A percentile compares a stretch with the other conserved stretches of the same genome.
These are phyloP conservation scores for Lichtheimia hyalospora DNA, from an alignment of 371 early-diverging fungal genomes.

Conservation along the genomic window DNA sequence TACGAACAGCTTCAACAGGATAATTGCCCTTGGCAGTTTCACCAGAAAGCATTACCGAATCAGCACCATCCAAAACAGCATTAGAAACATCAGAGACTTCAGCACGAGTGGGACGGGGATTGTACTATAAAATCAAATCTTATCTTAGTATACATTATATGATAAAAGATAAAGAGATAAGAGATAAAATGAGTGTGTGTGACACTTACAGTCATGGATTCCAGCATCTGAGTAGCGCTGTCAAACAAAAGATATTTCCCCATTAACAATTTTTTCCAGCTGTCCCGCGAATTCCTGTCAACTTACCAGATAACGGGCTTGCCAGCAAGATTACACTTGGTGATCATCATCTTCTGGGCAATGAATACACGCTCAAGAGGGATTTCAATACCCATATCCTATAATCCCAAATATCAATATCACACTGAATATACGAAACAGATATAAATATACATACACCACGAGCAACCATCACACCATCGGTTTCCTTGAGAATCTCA, in stretches of 20 bases:
- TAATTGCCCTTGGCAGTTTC: slow-evolving; percentile 96
- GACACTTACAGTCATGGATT: slow-evolving; percentile 84
- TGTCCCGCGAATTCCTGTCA: not conserved
- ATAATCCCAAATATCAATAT: slow-evolving; percentile 1
- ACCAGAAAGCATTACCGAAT: slow-evolving; percentile 98
- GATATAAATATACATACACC: slow-evolving; percentile 48
- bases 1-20: slow-evolving; percentile 73
- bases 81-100: slow-evolving; percentile 99
- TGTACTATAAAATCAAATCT: slow-evolving; percentile 47
- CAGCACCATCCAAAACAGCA: slow-evolving; percentile 96
- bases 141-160: not conserved
- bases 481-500: slow-evolving; percentile 91
- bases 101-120: slow-evolving; percentile 97
- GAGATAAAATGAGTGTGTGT: too few species aligned
- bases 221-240: slow-evolving; percentile 98
- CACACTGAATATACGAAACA: too few species aligned
- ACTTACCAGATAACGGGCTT: slow-evolving; percentile 90
- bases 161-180: not conserved
- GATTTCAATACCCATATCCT: slow-evolving; percentile 97
- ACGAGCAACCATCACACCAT: slow-evolving; percentile 99
- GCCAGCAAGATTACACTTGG: slow-evolving; percentile 90
- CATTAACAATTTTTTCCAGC: too few species aligned
- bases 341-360: slow-evolving; percentile 97
- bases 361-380: slow-evolving; percentile 90
- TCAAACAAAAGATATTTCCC: not conserved